Base-by-base conservation (phyloP, 2,329 filamentous ascomycete genomes). In the Aspergillus melleus region DNA sequence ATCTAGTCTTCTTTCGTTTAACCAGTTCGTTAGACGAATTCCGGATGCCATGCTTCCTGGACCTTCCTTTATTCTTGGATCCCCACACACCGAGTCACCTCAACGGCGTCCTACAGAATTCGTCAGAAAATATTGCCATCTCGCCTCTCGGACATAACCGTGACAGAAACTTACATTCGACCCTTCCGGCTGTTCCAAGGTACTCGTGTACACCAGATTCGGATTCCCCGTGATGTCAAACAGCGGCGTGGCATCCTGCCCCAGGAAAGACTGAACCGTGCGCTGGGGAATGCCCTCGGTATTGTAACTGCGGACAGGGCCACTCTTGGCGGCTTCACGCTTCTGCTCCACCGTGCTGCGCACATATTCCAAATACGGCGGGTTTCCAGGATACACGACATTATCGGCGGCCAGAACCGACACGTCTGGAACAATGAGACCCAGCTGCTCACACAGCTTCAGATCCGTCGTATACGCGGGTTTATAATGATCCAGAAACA, bases 401-500 rank as follows among this genome's bases (percentile, higher is more conserved):
- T 82, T 81, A 62, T 82, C 79, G 2, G 79, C 79, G 2, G 76
- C 72, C 6, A 80, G 61, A 5, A 77, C 64, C 5, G 71, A 70
- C 0, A 90, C 90, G n/a, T 54, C 32, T 0, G 83, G 80, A 0
- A 78, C 79, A 3, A 95, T 79, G 39, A 94, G 72, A 0, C 82
- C 83, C 5, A 93, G 77, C 44, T 89, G 82, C 76, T 95, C 91
- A 70, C 88, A 91, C 0, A 92, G 81, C 76, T 92, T 92, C 61
- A 94, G 75, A 67, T 95, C 91, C 0, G 84, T 82, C 0, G 84
- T 85, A 72, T 94, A 95, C 0, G 87, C 84, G 0, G 89, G 88
- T 74, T 94, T 93, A 75, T 89, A 88, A 73, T 95, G 91, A 68
- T 95, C 91, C 39, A 95, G 77, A 73, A 95, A 94, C 74, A 92